Conservation (phyloP, 805 yeast genomes). For the Candida odintsovae region DNA sequence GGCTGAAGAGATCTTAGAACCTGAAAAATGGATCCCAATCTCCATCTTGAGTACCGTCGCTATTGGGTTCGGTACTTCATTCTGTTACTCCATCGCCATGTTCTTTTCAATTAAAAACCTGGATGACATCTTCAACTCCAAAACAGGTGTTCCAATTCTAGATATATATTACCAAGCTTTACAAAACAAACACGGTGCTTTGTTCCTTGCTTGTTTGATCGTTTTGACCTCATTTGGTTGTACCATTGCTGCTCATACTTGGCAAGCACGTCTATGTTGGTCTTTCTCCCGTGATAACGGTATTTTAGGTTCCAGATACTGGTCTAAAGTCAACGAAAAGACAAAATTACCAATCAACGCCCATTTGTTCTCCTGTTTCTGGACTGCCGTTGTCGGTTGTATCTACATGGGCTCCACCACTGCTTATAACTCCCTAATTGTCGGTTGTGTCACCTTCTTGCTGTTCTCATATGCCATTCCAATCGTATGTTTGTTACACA, state of each 20-base stretch:
- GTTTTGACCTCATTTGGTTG: slow-evolving; percentile 52
- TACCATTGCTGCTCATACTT: slow-evolving; percentile 55
- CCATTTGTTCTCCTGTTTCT: slow-evolving; percentile 43
- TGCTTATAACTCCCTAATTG: slow-evolving; percentile 60
- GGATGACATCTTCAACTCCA: slow-evolving; percentile 39
- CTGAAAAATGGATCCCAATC: slow-evolving; percentile 49
- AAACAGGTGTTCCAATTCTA: slow-evolving; percentile 53
- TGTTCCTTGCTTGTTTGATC: slow-evolving; percentile 41
- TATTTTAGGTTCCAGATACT: slow-evolving; percentile 43
- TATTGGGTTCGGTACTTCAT: slow-evolving; percentile 55
- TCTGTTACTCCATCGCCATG: slow-evolving; percentile 44
- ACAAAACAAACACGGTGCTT: slow-evolving; percentile 45
- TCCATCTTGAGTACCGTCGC: slow-evolving; percentile 56
- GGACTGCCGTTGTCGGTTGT: slow-evolving; percentile 50
- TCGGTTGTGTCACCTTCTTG: slow-evolving; percentile 53
- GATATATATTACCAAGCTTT: slow-evolving; percentile 57
- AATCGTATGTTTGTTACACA: slow-evolving; percentile 37
- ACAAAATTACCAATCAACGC: slow-evolving; percentile 53
- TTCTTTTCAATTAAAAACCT: slow-evolving; percentile 52
- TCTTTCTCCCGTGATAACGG: slow-evolving; percentile 63
- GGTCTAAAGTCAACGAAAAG: slow-evolving; percentile 40
- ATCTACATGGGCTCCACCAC: slow-evolving; percentile 59
- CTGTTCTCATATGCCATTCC: slow-evolving; percentile 54
- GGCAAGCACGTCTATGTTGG: slow-evolving; percentile 66
- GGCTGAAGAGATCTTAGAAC: slow-evolving; percentile 57